These are phyloP conservation scores for Penicillium flavigenum DNA, from an alignment of 495 filamentous ascomycete species.

Conservation along the genomic window DNA sequence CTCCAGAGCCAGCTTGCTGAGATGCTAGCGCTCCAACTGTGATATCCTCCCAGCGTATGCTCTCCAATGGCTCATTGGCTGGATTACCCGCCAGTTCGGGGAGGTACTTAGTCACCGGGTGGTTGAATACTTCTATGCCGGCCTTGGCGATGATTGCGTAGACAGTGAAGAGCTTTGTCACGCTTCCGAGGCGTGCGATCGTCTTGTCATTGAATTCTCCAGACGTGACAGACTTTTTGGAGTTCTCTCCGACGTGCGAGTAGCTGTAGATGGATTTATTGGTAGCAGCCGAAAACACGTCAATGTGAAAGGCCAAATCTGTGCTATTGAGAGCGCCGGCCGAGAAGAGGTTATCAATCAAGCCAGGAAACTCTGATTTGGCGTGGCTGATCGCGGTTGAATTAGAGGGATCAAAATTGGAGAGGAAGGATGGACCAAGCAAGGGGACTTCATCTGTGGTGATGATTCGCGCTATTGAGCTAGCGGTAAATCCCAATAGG, in stretches of 20 bases:
- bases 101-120: slow-evolving; percentile 49
- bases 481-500: background rate
- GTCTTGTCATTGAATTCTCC: slow-evolving; percentile 30
- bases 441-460: slow-evolving; percentile 15
- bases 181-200: slow-evolving; percentile 48
- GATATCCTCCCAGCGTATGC: slow-evolving; percentile 41
- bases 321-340: slow-evolving; percentile 8
- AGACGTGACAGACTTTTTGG: slow-evolving; percentile 4
- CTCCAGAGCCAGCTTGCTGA: slow-evolving; percentile 38
- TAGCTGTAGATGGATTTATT: slow-evolving; percentile 15
- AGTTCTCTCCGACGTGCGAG: slow-evolving; percentile 13
- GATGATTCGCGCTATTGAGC: slow-evolving; percentile 10
- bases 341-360: slow-evolving; percentile 7
- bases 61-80: slow-evolving; percentile 19
- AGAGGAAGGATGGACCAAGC: slow-evolving; percentile 15
- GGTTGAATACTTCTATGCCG: slow-evolving; percentile 46
- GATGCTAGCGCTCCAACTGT: slow-evolving; percentile 41
- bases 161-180: slow-evolving; percentile 49
- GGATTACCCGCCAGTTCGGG: slow-evolving; percentile 46
- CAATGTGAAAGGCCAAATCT: slow-evolving; percentile 11
- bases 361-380: background rate
- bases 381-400: background rate
- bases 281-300: slow-evolving; percentile 17
- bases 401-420: slow-evolving; percentile 16
- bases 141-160: slow-evolving; percentile 47